phyloP scores from a whole-genome alignment of 345 rosid species.

The Hevea brasiliensis region DNA sequence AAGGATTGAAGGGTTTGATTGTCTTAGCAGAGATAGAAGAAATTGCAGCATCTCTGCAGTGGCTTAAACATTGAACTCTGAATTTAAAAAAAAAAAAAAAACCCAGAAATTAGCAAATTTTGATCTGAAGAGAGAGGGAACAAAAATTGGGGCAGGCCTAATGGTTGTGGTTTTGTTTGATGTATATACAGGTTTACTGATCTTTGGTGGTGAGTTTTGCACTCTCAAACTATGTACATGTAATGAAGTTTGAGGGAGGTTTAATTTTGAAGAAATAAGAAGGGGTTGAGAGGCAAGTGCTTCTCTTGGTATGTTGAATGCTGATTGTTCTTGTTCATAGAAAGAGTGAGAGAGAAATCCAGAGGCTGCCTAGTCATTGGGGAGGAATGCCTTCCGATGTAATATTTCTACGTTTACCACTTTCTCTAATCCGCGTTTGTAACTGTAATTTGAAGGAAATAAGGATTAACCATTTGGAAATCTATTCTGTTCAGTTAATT shows the following conservation, averaged over 20 bases:
- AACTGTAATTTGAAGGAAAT: slow-evolving; percentile 21
- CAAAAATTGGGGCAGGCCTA: background rate
- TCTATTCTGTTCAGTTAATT: too few relatives aligned
- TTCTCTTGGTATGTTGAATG: slow-evolving; percentile 5
- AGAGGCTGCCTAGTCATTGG: background rate
- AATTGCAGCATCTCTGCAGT: slow-evolving; percentile 71
- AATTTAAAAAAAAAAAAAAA: background rate
- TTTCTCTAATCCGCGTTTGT: slow-evolving; percentile 12
- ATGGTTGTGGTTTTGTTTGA: slow-evolving; percentile 13
- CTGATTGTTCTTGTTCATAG: slow-evolving; percentile 17
- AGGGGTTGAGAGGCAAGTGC: background rate
- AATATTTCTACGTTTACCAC: background rate
- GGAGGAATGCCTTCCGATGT: background rate
- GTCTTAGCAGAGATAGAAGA: slow-evolving; percentile 53
- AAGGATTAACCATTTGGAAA: slow-evolving; percentile 1
- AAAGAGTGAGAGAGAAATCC: slow-evolving; percentile 10
- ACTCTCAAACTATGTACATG: slow-evolving; percentile 26
- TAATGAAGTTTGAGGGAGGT: slow-evolving; percentile 21
- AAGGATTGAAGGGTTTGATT: slow-evolving; percentile 83
- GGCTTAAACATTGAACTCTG: slow-evolving; percentile 38
- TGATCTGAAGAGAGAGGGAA: slow-evolving; percentile 10
- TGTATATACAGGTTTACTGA: slow-evolving; percentile 27
- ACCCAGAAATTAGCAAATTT: slow-evolving; percentile 18
- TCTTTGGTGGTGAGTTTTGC: background rate
- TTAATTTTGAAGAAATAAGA: slow-evolving; percentile 34